These are phyloP conservation scores for Euryodendron excelsum DNA, from an alignment of 148 eudicot genomes.

Conservation along the genomic window DNA sequence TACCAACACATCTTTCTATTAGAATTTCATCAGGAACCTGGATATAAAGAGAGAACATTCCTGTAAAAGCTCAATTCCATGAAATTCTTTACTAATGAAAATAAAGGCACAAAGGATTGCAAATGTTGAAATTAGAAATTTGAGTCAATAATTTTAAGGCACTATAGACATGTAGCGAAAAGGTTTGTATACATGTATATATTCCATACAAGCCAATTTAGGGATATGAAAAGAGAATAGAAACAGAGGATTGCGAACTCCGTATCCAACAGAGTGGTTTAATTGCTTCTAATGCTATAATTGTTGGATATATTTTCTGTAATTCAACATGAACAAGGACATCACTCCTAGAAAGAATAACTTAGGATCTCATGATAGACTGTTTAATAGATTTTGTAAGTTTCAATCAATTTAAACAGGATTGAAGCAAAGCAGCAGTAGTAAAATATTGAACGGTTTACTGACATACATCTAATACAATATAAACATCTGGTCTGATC, in stretches of 20 bases:
- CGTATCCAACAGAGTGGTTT: neutral
- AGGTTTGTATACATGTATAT: too few relatives aligned
- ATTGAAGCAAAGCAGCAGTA: neutral
- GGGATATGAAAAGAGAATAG: too few relatives aligned
- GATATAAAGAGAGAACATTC: conserved; percentile 24
- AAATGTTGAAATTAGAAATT: neutral
- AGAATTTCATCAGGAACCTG: conserved; percentile 96
- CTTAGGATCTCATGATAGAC: neutral
- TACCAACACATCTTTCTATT: conserved; percentile 92
- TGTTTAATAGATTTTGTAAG: neutral
- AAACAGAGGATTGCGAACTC: too few relatives aligned
- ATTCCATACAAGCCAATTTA: too few relatives aligned
- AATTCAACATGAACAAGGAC: neutral
- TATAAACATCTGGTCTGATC: conserved; percentile 74
- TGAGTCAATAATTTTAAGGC: neutral
- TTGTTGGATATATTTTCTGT: too few relatives aligned
- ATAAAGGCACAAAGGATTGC: neutral
- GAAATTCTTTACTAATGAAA: neutral
- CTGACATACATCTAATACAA: conserved; percentile 74
- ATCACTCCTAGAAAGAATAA: neutral
- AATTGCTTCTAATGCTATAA: too few relatives aligned
- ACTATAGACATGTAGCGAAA: neutral
- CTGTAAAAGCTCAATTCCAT: conserved; percentile 19
- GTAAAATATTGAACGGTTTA: neutral
- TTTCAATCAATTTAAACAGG: neutral